Evolutionary conservation across 805 yeast genomes (phyloP).

Genomic region (Suhomyces sp.): DNA sequence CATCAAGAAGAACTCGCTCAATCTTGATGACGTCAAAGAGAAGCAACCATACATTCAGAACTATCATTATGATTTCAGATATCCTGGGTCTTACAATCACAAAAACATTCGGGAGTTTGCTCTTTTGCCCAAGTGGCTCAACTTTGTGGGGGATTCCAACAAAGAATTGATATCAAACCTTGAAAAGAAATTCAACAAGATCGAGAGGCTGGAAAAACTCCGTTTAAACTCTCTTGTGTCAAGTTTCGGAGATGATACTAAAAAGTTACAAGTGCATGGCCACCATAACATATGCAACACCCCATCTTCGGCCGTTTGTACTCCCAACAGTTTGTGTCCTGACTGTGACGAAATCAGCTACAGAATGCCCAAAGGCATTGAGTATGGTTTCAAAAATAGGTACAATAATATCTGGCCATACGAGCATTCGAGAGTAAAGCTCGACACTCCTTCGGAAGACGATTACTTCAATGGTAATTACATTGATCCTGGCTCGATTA

Average conservation of each 20-base stretch:
- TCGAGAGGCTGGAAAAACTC: conserved; percentile 39
- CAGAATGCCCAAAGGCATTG: conserved; percentile 42
- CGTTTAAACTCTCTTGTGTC: conserved; percentile 22
- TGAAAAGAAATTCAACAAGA: conserved; percentile 30
- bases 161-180: conserved; percentile 23
- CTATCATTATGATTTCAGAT: conserved; percentile 8
- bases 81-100: conserved; percentile 4
- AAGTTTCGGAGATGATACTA: neutral
- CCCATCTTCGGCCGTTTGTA: conserved; percentile 21
- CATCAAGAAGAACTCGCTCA: conserved; percentile 29
- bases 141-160: conserved; percentile 18
- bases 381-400: conserved; percentile 30
- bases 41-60: neutral
- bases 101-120: conserved; percentile 2
- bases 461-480: conserved; percentile 48
- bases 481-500: conserved; percentile 26
- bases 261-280: neutral
- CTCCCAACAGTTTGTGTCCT: conserved; percentile 43
- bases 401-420: conserved; percentile 49
- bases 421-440: conserved; percentile 45
- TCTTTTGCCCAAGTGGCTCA: conserved; percentile 33
- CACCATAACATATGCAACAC: neutral
- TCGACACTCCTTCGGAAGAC: conserved; percentile 24
- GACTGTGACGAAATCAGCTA: conserved; percentile 39
- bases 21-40: neutral